Percentiles rank a stretch among this genome's conserved stretches.
These are phyloP conservation scores for Gautieria morchelliformis DNA, from an alignment of 768 basidiomycete genomes.

Conservation along the genomic window DNA sequence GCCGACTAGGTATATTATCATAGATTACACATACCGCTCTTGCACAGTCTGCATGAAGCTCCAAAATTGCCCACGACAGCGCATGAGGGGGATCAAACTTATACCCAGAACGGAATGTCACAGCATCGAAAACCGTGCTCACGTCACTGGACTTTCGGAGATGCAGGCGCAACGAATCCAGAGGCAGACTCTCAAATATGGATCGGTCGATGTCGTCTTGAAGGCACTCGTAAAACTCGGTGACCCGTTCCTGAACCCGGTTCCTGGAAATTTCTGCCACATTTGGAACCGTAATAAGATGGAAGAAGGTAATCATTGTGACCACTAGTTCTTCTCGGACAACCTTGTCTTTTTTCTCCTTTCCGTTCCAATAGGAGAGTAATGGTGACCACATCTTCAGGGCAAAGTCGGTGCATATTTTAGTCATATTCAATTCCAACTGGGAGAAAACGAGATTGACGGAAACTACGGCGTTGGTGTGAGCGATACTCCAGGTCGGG, in stretches of 20 bases:
- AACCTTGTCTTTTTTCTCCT: constrained; percentile 56
- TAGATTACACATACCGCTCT: constrained; percentile 39
- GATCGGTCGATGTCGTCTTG: constrained; percentile 56
- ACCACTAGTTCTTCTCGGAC: constrained; percentile 74
- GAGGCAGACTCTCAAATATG: constrained; percentile 53
- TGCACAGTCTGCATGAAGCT: constrained; percentile 73
- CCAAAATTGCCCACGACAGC: constrained; percentile 67
- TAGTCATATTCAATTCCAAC: constrained; percentile 65
- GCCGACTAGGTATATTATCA: constrained; percentile 2
- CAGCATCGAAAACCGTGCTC: constrained; percentile 41
- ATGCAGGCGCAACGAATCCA: constrained; percentile 58
- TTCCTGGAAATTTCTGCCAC: constrained; percentile 13
- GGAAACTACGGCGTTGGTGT: constrained; percentile 62
- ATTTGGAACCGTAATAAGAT: constrained; percentile 45
- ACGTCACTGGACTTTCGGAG: constrained; percentile 17
- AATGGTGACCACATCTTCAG: constrained; percentile 51
- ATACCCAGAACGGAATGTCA: constrained; percentile 64
- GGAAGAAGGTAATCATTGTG: constrained; percentile 63
- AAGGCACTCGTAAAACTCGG: constrained; percentile 45
- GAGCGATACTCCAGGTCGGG: constrained; percentile 65
- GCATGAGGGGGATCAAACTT: constrained; percentile 64
- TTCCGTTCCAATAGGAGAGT: constrained; percentile 50
- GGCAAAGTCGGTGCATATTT: constrained; percentile 52
- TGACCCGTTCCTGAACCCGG: constrained; percentile 34
- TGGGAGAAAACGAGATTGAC: constrained; percentile 63